Conservation (phyloP, 805 yeast species). For the Citeromyces nyonsensis region DNA sequence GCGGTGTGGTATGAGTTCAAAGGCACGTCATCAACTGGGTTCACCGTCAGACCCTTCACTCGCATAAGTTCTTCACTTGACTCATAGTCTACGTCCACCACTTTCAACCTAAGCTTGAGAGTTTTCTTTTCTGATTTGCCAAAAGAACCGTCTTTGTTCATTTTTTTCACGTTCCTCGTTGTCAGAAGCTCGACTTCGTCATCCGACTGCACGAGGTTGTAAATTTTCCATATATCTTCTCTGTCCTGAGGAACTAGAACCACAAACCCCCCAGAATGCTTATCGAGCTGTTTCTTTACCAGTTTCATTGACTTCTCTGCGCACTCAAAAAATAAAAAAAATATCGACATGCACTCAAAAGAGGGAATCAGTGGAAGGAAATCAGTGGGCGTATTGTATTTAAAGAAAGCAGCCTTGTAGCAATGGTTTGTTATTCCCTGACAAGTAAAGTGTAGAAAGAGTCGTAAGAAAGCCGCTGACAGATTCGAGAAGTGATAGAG, state of each 20-base stretch:
- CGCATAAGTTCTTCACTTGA: constrained; percentile 67
- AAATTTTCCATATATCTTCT: constrained; percentile 82
- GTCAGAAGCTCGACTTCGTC: constrained; percentile 66
- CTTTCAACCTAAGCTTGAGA: constrained; percentile 40
- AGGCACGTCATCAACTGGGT: constrained; percentile 63
- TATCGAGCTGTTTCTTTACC: constrained; percentile 29
- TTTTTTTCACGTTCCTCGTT: constrained; percentile 39
- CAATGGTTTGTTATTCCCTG: too few relatives aligned
- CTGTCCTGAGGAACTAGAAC: constrained; percentile 71
- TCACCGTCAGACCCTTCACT: constrained; percentile 61
- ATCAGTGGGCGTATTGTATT: background rate
- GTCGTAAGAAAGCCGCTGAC: too few relatives aligned
- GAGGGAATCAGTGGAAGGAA: background rate
- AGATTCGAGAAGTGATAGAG: too few relatives aligned
- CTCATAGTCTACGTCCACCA: constrained; percentile 64
- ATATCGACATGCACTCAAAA: background rate
- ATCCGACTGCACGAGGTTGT: constrained; percentile 62
- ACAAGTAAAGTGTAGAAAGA: too few relatives aligned
- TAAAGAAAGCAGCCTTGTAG: background rate
- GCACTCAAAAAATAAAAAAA: too few relatives aligned
- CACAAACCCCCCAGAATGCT: constrained; percentile 49
- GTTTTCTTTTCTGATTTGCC: constrained; percentile 34
- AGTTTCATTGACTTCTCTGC: constrained; percentile 57
- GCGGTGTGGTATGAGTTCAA: constrained; percentile 81
- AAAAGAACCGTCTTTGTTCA: constrained; percentile 14